These are phyloP conservation scores for Cyclanthera cordifolia DNA, from an alignment of 306 rosid genomes.

Conservation along the genomic window DNA sequence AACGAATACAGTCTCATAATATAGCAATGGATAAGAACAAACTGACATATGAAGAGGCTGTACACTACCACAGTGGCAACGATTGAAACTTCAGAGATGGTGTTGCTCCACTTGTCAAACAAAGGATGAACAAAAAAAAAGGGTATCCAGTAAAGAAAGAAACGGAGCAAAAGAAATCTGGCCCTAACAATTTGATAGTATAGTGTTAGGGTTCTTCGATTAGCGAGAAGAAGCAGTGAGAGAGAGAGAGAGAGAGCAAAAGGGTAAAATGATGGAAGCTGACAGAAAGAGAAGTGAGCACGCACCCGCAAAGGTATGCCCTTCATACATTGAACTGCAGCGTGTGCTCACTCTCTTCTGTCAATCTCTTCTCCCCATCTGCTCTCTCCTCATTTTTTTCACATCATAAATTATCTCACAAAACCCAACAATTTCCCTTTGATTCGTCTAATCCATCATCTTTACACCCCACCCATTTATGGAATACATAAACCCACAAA, in stretches of 20 bases:
- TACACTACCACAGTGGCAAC: neutral
- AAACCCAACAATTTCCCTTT: slow-evolving; percentile 2
- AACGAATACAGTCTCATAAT: neutral
- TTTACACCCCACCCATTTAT: slow-evolving; percentile 1
- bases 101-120: slow-evolving; percentile 6
- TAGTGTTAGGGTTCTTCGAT: neutral
- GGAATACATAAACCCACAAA: neutral
- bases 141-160: neutral
- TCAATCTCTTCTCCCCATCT: slow-evolving; percentile 32
- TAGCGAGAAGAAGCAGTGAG: neutral
- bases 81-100: neutral
- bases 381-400: neutral
- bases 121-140: too few species aligned
- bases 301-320: slow-evolving; percentile 20
- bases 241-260: slow-evolving; percentile 7
- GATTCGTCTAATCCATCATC: neutral
- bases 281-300: slow-evolving; percentile 28
- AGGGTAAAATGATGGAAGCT: slow-evolving; percentile 5
- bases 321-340: slow-evolving; percentile 24
- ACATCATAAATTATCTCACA: neutral
- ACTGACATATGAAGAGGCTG: slow-evolving; percentile 1
- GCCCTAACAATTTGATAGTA: neutral
- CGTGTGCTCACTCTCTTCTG: slow-evolving; percentile 99
- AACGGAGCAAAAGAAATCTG: neutral
- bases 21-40: neutral